A percentile compares a stretch with the other conserved stretches of the same genome.
Conservation (phyloP, 192 early-diverging fungal genomes). For the Coemansia sp. region DNA sequence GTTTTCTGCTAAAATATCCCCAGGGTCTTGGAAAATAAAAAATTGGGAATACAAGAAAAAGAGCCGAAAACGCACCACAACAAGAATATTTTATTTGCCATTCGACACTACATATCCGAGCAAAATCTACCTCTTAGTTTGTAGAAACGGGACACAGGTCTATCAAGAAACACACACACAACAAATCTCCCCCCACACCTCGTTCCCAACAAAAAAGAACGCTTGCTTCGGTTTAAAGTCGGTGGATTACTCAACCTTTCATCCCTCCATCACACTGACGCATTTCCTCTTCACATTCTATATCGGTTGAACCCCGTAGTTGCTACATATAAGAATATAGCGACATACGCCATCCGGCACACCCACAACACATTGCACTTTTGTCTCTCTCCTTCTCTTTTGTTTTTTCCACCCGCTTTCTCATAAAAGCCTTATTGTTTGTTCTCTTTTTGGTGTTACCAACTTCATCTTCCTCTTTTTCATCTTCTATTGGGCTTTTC, state of each 20-base stretch:
- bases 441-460: not conserved
- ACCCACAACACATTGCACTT: not conserved
- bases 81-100: not conserved
- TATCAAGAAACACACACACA: too few species aligned
- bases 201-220: too few species aligned
- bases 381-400: not conserved
- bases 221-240: too few species aligned
- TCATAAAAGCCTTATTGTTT: not conserved
- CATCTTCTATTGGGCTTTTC: not conserved
- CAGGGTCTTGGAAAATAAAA: not conserved
- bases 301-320: too few species aligned
- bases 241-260: too few species aligned
- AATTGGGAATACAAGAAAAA: constrained; percentile 4
- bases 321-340: not conserved
- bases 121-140: too few species aligned
- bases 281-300: too few species aligned
- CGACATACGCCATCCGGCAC: not conserved
- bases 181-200: too few species aligned
- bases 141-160: too few species aligned
- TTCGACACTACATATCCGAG: not conserved
- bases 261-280: too few species aligned
- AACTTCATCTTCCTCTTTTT: not conserved
- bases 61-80: not conserved
- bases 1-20: constrained; percentile 1
- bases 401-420: not conserved